Conservation (phyloP, 1,284 basidiomycete species). For the Omphalotus olearius region DNA sequence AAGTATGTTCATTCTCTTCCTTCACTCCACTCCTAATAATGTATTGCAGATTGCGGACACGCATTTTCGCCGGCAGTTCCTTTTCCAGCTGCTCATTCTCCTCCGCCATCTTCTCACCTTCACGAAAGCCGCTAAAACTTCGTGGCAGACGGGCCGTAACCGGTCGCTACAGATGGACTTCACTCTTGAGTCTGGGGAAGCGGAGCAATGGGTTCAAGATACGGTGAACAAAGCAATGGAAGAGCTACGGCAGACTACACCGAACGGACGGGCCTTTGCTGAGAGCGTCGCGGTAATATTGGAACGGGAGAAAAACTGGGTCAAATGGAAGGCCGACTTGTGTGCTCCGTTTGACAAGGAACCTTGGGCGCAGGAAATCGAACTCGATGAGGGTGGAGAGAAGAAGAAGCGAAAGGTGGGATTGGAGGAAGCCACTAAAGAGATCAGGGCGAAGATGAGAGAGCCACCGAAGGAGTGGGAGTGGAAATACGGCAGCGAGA, state of each 20-base stretch:
- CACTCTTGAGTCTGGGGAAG: slow-evolving; percentile 52
- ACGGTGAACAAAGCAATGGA: slow-evolving; percentile 59
- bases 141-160: slow-evolving; percentile 59
- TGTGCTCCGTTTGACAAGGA: slow-evolving; percentile 75
- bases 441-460: slow-evolving; percentile 45
- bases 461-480: slow-evolving; percentile 55
- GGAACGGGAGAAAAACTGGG: slow-evolving; percentile 82
- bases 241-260: slow-evolving; percentile 70
- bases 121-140: slow-evolving; percentile 62
- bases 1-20: slow-evolving; percentile 13
- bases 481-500: slow-evolving; percentile 57
- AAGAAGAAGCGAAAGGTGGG: slow-evolving; percentile 33
- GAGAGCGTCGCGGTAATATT: slow-evolving; percentile 69
- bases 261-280: slow-evolving; percentile 68
- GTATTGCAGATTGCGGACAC: slow-evolving; percentile 73
- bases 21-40: not conserved
- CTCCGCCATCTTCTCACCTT: slow-evolving; percentile 78
- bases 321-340: slow-evolving; percentile 78
- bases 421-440: slow-evolving; percentile 58
- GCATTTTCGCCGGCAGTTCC: slow-evolving; percentile 86
- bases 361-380: slow-evolving; percentile 47
- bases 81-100: slow-evolving; percentile 83
- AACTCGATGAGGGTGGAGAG: slow-evolving; percentile 20
- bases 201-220: slow-evolving; percentile 73
- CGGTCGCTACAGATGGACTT: slow-evolving; percentile 79